These are phyloP conservation scores for Massarina eburnea DNA, from an alignment of 2,329 filamentous ascomycete genomes.

Conservation along the genomic window DNA sequence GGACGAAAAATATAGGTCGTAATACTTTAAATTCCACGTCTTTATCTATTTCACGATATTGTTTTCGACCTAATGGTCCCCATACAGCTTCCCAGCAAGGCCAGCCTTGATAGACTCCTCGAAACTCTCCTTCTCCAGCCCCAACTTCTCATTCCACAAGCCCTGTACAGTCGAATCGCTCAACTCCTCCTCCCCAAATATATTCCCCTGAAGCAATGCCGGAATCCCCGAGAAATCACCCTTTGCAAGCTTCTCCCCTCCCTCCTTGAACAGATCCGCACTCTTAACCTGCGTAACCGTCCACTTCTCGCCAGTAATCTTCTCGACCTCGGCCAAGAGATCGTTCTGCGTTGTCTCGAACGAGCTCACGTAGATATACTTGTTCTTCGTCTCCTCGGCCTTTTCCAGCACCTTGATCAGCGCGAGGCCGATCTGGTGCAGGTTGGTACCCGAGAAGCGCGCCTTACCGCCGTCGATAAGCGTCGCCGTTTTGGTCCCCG, in stretches of 20 bases:
- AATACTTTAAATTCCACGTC: neutral
- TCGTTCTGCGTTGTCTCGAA: conserved; percentile 62
- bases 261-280: conserved; percentile 29
- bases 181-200: conserved; percentile 20
- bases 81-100: conserved; percentile 24
- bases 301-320: conserved; percentile 55
- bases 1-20: too few relatives aligned
- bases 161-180: conserved; percentile 24
- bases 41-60: neutral
- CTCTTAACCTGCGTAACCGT: conserved; percentile 46
- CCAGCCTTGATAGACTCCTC: conserved; percentile 39
- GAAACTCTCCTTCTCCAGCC: conserved; percentile 44
- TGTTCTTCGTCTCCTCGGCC: conserved; percentile 58
- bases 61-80: conserved; percentile 6
- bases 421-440: conserved; percentile 55
- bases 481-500: conserved; percentile 52
- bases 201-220: conserved; percentile 20
- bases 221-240: conserved; percentile 34
- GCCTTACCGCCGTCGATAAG: conserved; percentile 61
- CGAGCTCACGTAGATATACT: conserved; percentile 60
- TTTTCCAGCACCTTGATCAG: conserved; percentile 54
- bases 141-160: conserved; percentile 47
- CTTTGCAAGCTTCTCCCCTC: conserved; percentile 39
- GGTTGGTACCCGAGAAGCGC: conserved; percentile 55
- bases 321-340: conserved; percentile 57